Evolutionary conservation across 106 monocot species (phyloP), one percentile per base, ranked within the genome.

Genomic region (Iris macrosiphon): DNA sequence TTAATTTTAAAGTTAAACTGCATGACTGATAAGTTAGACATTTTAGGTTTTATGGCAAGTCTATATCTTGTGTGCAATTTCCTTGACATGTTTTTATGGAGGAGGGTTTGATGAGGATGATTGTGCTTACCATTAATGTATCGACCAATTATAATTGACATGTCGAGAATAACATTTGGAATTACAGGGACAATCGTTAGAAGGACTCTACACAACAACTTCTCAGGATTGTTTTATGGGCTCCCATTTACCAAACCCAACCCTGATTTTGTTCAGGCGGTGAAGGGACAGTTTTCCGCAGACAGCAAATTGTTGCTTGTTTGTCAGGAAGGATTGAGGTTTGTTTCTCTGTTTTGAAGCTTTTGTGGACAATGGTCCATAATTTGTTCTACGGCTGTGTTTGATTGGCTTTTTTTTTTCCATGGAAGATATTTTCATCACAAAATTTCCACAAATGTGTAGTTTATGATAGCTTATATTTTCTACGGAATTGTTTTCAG

Each of bases 241-340:
- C 18, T 90, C 11, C 72, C 83, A 5, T 90, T 98, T 65, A 98
- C 96, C 9, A 98, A 90, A 55, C 72, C 22, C 7, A 98, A 90
- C 58, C 70, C 83, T 4, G 86, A 87, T n/a, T 98, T 98, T 59
- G 79, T 80, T 37, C 64, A 50, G 45, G 40, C 74, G 0, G 72
- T 87, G 25, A 83, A 83, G 66, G 56, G 43, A 9, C 61, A 87
- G 74, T 83, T 98, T 60, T 60, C 79, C 26, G 2, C 72, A 26
- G 80, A 90, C 29, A 83, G 74, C 44, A 98, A 91, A 64, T 45
- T 98, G 40, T 54, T 90, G 40, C 27, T 98, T 25, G 86, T 98
- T 21, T 98, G 96, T 52, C 96, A 90, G 51, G 96, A 90, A 78
- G 96, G 96, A 48, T 65, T 98, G 58, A 83, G 96, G 96, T 98